Evolutionary conservation across 2,329 filamentous ascomycete genomes (phyloP), one percentile per base, ranked within the genome.

Genomic region (Venturia pyrina): DNA sequence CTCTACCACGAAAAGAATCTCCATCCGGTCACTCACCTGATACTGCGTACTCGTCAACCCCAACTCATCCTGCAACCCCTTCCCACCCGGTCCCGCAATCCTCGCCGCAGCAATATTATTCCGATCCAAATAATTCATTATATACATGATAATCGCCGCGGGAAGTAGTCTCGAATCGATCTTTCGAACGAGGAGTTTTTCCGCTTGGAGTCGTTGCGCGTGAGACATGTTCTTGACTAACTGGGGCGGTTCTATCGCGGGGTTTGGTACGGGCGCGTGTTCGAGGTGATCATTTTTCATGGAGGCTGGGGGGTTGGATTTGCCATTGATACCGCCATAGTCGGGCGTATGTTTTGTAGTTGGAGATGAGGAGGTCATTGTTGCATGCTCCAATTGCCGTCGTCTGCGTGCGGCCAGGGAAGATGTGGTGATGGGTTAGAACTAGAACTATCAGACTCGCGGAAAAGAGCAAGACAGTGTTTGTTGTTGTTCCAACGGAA

Each of bases 71-170:
- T 88, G 83, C 24, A 90, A 77, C 6, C 87, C 87, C n/a, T 62
- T 62, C 6, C 64, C 64, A 19, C 71, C 83, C 82, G 64, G 66
- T 13, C 66, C 66, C 17, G 75, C 74, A 53, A 90, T 79, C 28
- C 84, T 81, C 1, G 88, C 88, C 0, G 86, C 82, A 1, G 86
- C 86, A 68, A 89, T 88, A 74, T 89, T 88, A 73, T 88, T 88
- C 44, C 86, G 79, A 70, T 88, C 86, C 57, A 86, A 78, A 62
- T 71, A 74, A 66, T 66, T 67, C 63, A 65, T 65, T 32, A 65
- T 65, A 46, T 53, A 59, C 19, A 44, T 65, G 69, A 91, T 74
- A 61, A 91, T 84, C 66, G 91, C 79, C 76, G 87, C 86, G 0
- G 88, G 88, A 70, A 91, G 78, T 74, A 91, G 67, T 63, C 88